phyloP scores from a whole-genome alignment of 768 basidiomycete genomes.

The Dioszegia hungarica region DNA sequence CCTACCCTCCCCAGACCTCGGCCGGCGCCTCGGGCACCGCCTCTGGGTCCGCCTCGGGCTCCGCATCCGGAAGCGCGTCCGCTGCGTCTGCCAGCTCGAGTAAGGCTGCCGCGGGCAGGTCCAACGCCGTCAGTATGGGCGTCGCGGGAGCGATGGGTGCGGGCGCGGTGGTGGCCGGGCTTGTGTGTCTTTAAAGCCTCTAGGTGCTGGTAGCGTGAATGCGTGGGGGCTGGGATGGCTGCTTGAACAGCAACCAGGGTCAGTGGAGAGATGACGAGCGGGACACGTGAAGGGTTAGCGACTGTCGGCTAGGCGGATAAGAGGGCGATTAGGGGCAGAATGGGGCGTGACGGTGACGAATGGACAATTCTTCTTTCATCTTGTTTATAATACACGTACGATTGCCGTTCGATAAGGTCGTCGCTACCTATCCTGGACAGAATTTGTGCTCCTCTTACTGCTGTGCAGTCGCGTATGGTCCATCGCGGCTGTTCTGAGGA shows the following conservation, averaged over 20 bases:
- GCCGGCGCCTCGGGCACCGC: slow-evolving; percentile 10
- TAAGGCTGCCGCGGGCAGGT: neutral
- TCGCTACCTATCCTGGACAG: too few relatives aligned
- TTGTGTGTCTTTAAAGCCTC: neutral
- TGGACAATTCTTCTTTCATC: neutral
- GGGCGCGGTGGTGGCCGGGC: neutral
- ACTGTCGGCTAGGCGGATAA: too few relatives aligned
- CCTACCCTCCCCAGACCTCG: slow-evolving; percentile 38
- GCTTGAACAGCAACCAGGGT: too few relatives aligned
- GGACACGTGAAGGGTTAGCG: too few relatives aligned
- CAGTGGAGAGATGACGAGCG: too few relatives aligned
- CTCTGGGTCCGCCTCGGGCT: slow-evolving; percentile 1
- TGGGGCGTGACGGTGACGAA: neutral
- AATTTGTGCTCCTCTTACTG: too few relatives aligned
- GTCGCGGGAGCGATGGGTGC: neutral
- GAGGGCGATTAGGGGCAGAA: too few relatives aligned
- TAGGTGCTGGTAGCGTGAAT: neutral
- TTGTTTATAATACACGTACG: too few relatives aligned
- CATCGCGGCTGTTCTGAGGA: too few relatives aligned
- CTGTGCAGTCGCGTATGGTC: too few relatives aligned
- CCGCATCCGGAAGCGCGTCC: slow-evolving; percentile 3
- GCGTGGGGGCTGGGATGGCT: too few relatives aligned
- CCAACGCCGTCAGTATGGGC: neutral
- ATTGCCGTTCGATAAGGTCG: too few relatives aligned
- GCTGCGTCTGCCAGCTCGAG: neutral